Conservation (phyloP, 2,329 filamentous ascomycete genomes). For the Fusarium miscanthi region DNA sequence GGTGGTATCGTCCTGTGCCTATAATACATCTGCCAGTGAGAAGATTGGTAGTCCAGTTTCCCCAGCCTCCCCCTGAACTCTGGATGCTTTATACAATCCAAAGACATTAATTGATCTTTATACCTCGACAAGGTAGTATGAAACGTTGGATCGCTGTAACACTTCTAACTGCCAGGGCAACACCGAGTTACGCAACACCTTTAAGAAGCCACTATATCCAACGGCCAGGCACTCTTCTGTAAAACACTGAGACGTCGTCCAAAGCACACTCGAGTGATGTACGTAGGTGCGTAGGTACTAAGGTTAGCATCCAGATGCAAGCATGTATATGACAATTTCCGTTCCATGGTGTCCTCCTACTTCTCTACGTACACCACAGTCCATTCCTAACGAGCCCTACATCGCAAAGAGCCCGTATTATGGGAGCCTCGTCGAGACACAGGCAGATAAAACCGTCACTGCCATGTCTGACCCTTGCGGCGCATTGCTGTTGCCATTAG, state of each 20-base stretch:
- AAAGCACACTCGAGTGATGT: background rate
- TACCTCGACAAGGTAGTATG: constrained; percentile 10
- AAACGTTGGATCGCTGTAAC: constrained; percentile 17
- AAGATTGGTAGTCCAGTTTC: background rate
- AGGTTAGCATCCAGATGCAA: background rate
- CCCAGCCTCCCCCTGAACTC: background rate
- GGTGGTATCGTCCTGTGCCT: background rate
- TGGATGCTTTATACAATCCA: background rate
- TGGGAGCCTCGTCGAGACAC: background rate
- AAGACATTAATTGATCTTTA: background rate
- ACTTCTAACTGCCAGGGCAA: constrained; percentile 22
- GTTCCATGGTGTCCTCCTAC: background rate
- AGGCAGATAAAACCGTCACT: constrained; percentile 1
- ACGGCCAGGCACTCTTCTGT: constrained; percentile 1
- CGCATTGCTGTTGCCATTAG: constrained; percentile 3
- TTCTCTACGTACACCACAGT: background rate
- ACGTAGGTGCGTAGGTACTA: background rate
- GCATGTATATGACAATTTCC: background rate
- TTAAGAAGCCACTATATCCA: background rate
- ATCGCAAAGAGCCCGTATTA: background rate
- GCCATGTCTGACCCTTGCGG: constrained; percentile 18
- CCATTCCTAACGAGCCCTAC: background rate
- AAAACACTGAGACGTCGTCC: background rate
- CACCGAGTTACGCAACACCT: constrained; percentile 15
- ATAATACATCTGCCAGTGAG: background rate